A percentile compares a stretch with the other conserved stretches of the same genome.
Evolutionary conservation across 2,329 filamentous ascomycete species (phyloP).

Genomic region (Paecilomyces variotii): DNA sequence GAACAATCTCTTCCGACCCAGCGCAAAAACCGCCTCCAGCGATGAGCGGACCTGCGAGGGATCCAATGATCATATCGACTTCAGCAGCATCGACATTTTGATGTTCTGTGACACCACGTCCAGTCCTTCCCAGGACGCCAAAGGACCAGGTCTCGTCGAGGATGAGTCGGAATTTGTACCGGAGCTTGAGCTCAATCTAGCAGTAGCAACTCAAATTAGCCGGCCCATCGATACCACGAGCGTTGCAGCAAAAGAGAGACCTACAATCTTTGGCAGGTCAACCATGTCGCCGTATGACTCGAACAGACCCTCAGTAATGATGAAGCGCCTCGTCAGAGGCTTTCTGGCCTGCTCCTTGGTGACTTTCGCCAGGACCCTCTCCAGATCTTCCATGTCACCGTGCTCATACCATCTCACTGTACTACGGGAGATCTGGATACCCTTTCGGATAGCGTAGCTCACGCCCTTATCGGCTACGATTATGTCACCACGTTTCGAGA

Average conservation of each 20-base stretch:
- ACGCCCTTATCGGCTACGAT: conserved; percentile 91
- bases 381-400: conserved; percentile 89
- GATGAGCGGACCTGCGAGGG: conserved; percentile 79
- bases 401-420: conserved; percentile 92
- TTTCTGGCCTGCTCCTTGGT: conserved; percentile 82
- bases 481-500: conserved; percentile 93
- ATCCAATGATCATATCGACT: conserved; percentile 96
- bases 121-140: conserved; percentile 83
- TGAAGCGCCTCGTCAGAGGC: conserved; percentile 84
- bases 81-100: conserved; percentile 91
- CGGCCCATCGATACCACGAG: not conserved
- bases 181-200: conserved; percentile 81
- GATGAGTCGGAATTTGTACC: conserved; percentile 96
- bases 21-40: conserved; percentile 95
- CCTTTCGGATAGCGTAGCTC: conserved; percentile 90
- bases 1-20: conserved; percentile 81
- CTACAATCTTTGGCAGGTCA: conserved; percentile 75
- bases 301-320: conserved; percentile 91
- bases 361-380: conserved; percentile 74
- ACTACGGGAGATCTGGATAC: conserved; percentile 85
- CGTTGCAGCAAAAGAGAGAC: conserved; percentile 18
- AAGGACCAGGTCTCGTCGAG: conserved; percentile 98
- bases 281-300: conserved; percentile 82
- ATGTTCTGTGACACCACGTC: conserved; percentile 86
- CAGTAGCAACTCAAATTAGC: conserved; percentile 6